Conservation (phyloP, 768 basidiomycete species). For the Mycena vitilis region DNA sequence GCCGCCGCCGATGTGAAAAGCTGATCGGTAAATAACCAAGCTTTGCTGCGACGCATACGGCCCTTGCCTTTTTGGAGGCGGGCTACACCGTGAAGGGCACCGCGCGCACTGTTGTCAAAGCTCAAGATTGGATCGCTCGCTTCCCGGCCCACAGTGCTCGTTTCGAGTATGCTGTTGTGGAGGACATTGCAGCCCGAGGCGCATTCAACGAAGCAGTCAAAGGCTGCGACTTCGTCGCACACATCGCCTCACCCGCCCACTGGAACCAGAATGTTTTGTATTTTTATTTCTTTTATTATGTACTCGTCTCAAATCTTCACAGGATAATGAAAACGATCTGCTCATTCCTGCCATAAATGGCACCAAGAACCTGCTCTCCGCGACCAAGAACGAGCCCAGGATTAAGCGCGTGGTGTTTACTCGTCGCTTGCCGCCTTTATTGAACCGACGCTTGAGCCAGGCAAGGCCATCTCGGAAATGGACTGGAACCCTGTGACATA, state of each 20-base stretch:
- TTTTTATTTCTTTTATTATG: background rate
- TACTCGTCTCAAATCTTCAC: background rate
- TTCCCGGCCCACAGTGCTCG: conserved; percentile 44
- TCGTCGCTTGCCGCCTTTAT: conserved; percentile 45
- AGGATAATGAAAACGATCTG: conserved; percentile 26
- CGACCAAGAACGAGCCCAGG: conserved; percentile 50
- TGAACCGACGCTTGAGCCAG: conserved; percentile 20
- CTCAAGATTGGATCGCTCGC: conserved; percentile 52
- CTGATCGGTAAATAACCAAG: conserved; percentile 21
- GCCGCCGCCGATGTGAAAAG: background rate
- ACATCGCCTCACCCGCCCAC: conserved; percentile 41
- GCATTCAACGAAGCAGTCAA: conserved; percentile 61
- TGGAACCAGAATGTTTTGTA: conserved; percentile 40
- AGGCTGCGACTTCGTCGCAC: conserved; percentile 55
- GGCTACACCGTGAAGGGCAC: conserved; percentile 53
- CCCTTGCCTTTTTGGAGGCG: conserved; percentile 44
- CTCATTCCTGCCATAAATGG: conserved; percentile 35
- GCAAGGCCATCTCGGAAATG: conserved; percentile 24
- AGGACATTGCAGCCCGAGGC: conserved; percentile 50
- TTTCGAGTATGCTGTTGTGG: conserved; percentile 55
- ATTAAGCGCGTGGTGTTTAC: conserved; percentile 62
- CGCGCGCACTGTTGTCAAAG: conserved; percentile 54
- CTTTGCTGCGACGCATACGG: conserved; percentile 48
- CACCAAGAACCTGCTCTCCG: conserved; percentile 45
- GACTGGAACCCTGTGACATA: conserved; percentile 39